Conservation (phyloP, 768 basidiomycete species). For the Psilocybe tampanensis region DNA sequence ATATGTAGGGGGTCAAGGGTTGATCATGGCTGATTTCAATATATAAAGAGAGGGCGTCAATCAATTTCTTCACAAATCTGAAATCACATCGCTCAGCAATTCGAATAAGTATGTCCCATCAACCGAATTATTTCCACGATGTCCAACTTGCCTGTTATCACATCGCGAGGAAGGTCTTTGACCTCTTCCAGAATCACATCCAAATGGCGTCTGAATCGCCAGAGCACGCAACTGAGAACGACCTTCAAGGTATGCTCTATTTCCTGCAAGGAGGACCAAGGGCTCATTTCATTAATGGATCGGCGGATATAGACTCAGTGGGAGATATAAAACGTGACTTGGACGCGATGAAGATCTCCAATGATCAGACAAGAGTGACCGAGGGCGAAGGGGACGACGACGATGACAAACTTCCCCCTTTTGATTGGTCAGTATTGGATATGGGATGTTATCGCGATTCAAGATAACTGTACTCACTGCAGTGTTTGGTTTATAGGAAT, state of each 20-base stretch:
- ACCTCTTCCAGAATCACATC: neutral
- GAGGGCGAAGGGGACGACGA: conserved; percentile 1
- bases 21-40: too few species aligned
- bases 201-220: neutral
- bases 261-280: neutral
- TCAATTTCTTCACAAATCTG: too few species aligned
- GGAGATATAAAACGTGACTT: neutral
- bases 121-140: neutral
- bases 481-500: neutral
- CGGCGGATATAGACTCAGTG: neutral
- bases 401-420: neutral
- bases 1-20: too few species aligned
- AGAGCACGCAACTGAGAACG: neutral
- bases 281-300: neutral
- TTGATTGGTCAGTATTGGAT: neutral
- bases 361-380: neutral
- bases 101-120: neutral
- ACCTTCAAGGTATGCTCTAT: neutral
- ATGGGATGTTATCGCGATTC: neutral
- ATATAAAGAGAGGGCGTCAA: too few species aligned
- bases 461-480: neutral
- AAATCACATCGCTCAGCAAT: too few species aligned
- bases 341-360: neutral
- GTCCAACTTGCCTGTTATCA: neutral
- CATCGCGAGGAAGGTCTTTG: neutral